Base-by-base conservation (phyloP, 2,329 filamentous ascomycete species). In the Drechmeria coniospora region DNA sequence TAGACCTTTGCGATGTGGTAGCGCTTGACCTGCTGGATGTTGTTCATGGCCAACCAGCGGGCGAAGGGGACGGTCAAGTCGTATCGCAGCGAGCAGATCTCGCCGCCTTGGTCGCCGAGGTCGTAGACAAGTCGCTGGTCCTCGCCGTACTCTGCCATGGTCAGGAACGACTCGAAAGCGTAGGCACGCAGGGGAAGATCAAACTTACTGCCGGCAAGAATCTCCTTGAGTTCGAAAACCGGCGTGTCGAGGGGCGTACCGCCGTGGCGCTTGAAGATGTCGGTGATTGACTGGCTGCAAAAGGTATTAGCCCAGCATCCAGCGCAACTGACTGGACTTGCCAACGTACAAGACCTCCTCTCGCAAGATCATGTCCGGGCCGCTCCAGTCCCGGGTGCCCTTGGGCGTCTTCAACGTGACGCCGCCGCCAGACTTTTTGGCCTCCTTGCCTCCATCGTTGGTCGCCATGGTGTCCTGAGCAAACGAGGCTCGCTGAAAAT, bases 1-100 rank as follows among this genome's bases (percentile, higher is more conserved):
- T 61, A 61, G 37, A 93, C 86, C 59, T 93, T 93, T 41, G 83
- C 84, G 41, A 95, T 86, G 59, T 93, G 84, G 54, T 92, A 94
- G 45, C 87, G 72, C 62, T 92, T 93, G 59, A 93, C 87, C 53
- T 66, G 77, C 51, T 80, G 74, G 31, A 92, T 65, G 37, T 76
- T 68, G 56, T 92, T 92, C 82, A 92, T 90, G 44, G 86, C 86
- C 35, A 93, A 69, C 73, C 79, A 94, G 45, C 86, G 75, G 36
- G 87, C 86, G 47, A 93, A 90, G 18, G 83, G 83, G 8, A 92
- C 83, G 1, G 83, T 92, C 40, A 92, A 58, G 47, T 92, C 83
- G 56, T 90, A 92, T 44, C 83, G 74, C 36, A 92, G 63, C 14
- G 81, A 84, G 44, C 50, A 54, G 29, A 56, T 41, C 59, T 92